phyloP scores from a whole-genome alignment of 148 eudicot genomes.

The Hydrangea macrophylla region DNA sequence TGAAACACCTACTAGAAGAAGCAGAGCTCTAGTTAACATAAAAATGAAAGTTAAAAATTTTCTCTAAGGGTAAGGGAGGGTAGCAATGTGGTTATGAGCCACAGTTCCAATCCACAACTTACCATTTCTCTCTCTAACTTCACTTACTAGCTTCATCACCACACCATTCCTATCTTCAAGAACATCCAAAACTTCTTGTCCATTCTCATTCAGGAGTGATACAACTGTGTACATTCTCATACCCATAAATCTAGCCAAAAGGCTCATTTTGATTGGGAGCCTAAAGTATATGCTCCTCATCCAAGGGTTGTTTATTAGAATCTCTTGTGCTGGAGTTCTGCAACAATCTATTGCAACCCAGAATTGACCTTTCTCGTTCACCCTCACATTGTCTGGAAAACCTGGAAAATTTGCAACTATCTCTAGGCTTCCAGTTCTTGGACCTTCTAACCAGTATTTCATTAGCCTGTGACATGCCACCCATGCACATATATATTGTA shows the following conservation, averaged over 20 bases:
- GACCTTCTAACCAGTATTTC: constrained; percentile 72
- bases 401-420: constrained; percentile 75
- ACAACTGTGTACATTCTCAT: constrained; percentile 81
- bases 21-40: no score
- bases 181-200: constrained; percentile 66
- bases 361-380: constrained; percentile 73
- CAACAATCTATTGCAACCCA: constrained; percentile 98
- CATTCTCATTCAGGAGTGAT: constrained; percentile 55
- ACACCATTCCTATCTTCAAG: constrained; percentile 73
- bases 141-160: constrained; percentile 91
- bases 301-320: constrained; percentile 70
- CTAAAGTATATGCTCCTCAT: constrained; percentile 72
- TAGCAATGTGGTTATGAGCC: constrained; percentile 97
- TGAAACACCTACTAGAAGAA: neutral
- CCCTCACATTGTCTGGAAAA: constrained; percentile 83
- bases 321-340: constrained; percentile 66
- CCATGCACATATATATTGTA: no score
- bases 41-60: neutral
- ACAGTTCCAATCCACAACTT: constrained; percentile 96
- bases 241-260: constrained; percentile 59
- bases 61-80: constrained; percentile 59
- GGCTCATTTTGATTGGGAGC: constrained; percentile 58
- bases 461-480: constrained; percentile 36
- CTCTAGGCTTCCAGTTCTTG: constrained; percentile 48
- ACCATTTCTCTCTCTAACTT: constrained; percentile 76